phyloP scores from a whole-genome alignment of 768 basidiomycete species.

The Termitomyces sp. region DNA sequence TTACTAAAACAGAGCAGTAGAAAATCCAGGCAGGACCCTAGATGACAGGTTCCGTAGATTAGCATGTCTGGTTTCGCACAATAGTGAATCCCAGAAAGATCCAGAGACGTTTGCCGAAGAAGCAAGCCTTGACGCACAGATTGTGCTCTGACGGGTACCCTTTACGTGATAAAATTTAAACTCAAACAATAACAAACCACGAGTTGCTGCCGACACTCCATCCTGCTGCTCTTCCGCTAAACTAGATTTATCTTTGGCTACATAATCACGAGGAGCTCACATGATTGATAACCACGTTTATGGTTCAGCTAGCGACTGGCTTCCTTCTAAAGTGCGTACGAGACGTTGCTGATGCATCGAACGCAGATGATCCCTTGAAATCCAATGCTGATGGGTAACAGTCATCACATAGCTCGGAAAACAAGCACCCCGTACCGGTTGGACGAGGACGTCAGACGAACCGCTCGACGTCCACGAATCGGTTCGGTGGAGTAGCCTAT shows the following conservation, averaged over 20 bases:
- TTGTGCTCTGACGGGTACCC: conserved; percentile 2
- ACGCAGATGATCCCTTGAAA: not conserved
- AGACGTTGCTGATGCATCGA: not conserved
- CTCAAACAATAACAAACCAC: conserved; percentile 7
- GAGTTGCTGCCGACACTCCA: not conserved
- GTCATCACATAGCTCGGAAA: not conserved
- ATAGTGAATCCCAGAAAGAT: not conserved
- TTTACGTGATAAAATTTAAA: conserved; percentile 10
- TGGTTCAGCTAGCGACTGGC: conserved; percentile 5
- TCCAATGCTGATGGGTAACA: not conserved
- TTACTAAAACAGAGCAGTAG: not conserved
- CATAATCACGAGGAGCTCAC: conserved; percentile 3
- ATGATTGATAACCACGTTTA: not conserved
- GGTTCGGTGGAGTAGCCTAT: conserved; percentile 4
- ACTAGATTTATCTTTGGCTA: not conserved
- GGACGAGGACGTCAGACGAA: not conserved
- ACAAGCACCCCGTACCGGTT: not conserved
- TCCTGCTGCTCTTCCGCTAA: not conserved
- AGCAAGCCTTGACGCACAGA: not conserved
- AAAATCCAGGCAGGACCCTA: not conserved
- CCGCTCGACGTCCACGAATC: not conserved
- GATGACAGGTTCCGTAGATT: not conserved
- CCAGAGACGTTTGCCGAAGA: not conserved
- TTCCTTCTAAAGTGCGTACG: not conserved
- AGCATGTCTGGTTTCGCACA: not conserved